Evolutionary conservation across 371 early-diverging fungal genomes (phyloP), one percentile per base, ranked within the genome.

Genomic region (Rhizopus sp.): DNA sequence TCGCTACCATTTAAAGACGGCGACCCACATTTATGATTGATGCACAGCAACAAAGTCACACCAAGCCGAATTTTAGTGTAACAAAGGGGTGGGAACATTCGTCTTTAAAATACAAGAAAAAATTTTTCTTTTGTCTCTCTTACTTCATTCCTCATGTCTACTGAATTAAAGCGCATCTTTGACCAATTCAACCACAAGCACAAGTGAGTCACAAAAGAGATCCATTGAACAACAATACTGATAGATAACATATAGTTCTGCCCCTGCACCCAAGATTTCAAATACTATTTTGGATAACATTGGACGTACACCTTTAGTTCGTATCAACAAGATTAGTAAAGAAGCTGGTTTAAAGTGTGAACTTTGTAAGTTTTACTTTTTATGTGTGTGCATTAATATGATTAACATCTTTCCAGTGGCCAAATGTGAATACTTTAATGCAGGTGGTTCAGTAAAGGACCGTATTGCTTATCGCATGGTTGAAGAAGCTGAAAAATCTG

Each of bases 361-460:
- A 68, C 75, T 97, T n/a, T 85, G 93, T 95, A 87, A 70, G 63
- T 57, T 7, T 0, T 37, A 12, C 29, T 35, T n/a, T n/a, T n/a
- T n/a, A n/a, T 4, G 17, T 31, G 12, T 29, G 32, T 17, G 52
- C 35, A 53, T 30, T 50, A 33, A 30, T 50, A 8, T 39, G 15
- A 8, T 32, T 30, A 16, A 13, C 16, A 15, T 23, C 6, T 53
- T 41, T n/a, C 9, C 0, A 93, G 94, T 95, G 77, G 98, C 90
- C 66, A 98, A 97, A 69, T 97, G 96, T 75, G 98, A 98, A 84
- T 98, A 85, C 73, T 97, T 96, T 74, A 98, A 98, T 63, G 93
- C 97, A 15, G 98, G 97, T 62, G 98, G 98, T 30, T 94, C 95
- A 12, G 96, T 97, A 74, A 98, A 98, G 79, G 98, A 98, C 74